phyloP scores from a whole-genome alignment of 768 basidiomycete species.

The Guyanaporus albipodus region DNA sequence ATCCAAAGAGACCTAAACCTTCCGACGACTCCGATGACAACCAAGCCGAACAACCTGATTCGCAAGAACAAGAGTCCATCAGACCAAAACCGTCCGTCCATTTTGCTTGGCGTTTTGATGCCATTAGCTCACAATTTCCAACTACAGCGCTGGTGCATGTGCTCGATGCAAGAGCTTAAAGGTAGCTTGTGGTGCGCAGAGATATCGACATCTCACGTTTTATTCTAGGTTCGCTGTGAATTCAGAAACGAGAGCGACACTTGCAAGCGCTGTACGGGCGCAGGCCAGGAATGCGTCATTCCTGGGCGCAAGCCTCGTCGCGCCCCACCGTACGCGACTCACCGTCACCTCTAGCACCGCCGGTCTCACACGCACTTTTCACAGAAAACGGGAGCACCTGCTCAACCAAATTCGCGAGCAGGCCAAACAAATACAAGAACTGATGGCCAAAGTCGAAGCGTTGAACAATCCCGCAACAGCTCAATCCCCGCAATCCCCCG shows the following conservation, averaged over 20 bases:
- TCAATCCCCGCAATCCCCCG: constrained; percentile 36
- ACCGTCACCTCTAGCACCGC: neutral
- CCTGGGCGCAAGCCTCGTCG: constrained; percentile 83
- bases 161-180: constrained; percentile 62
- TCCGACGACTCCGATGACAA: constrained; percentile 16
- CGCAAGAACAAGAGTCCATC: constrained; percentile 18
- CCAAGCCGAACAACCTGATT: constrained; percentile 18
- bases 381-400: constrained; percentile 77
- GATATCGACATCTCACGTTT: neutral
- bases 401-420: constrained; percentile 73
- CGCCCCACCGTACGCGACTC: constrained; percentile 62
- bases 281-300: constrained; percentile 69
- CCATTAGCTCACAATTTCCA: constrained; percentile 1
- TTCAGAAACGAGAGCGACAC: constrained; percentile 68
- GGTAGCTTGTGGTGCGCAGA: constrained; percentile 22
- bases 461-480: constrained; percentile 31
- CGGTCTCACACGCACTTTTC: neutral
- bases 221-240: constrained; percentile 67
- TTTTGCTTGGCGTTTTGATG: neutral
- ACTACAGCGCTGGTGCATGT: constrained; percentile 54
- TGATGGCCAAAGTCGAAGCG: constrained; percentile 66
- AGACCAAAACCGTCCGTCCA: constrained; percentile 24
- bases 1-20: constrained; percentile 20
- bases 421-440: constrained; percentile 63
- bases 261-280: constrained; percentile 70